Evolutionary conservation across 345 rosid species (phyloP).

Genomic region (Heritiera fomes): DNA sequence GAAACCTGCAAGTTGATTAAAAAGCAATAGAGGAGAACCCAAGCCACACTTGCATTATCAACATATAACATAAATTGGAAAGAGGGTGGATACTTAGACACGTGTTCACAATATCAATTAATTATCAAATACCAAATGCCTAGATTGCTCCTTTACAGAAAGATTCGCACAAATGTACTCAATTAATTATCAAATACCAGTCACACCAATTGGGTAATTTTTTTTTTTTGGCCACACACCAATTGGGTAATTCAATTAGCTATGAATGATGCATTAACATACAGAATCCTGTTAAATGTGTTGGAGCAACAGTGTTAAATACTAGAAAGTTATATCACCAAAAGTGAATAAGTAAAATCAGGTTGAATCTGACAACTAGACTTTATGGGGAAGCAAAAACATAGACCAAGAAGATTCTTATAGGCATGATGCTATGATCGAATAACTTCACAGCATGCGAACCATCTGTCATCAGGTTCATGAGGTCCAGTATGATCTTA

Average conservation of each 20-base stretch:
- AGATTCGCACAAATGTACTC: not conserved
- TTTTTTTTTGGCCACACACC: not conserved
- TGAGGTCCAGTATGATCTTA: not conserved
- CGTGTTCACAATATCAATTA: not conserved
- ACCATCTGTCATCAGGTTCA: not conserved
- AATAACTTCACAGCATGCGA: not conserved
- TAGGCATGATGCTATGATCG: not conserved
- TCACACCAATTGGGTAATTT: not conserved
- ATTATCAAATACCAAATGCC: not conserved
- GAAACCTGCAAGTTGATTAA: slow-evolving; percentile 4
- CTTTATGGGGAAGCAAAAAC: not conserved
- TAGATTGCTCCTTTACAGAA: not conserved
- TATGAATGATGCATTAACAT: not conserved
- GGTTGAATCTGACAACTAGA: not conserved
- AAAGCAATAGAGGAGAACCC: not conserved
- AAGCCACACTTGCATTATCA: slow-evolving; percentile 5
- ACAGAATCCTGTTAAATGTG: not conserved
- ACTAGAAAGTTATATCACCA: slow-evolving; percentile 7
- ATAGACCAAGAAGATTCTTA: not conserved
- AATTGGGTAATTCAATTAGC: not conserved
- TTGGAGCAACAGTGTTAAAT: not conserved
- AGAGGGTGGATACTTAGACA: not conserved
- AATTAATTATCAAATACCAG: not conserved
- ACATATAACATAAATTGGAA: slow-evolving; percentile 7
- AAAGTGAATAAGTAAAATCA: slow-evolving; percentile 1